phyloP scores from a whole-genome alignment of 371 early-diverging fungal genomes.

The Mortierella sp. region DNA sequence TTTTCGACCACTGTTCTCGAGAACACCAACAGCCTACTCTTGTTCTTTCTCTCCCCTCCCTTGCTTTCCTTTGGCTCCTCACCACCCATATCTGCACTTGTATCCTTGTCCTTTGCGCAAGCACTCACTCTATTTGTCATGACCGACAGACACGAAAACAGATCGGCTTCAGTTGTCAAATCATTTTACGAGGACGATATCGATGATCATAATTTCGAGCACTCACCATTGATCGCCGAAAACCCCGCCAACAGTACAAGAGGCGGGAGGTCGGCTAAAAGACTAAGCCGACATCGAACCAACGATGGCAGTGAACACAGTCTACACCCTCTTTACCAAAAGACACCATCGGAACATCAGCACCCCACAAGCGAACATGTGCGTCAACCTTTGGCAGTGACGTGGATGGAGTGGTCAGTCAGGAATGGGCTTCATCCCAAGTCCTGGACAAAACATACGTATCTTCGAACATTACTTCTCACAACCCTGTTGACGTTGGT shows the following conservation, averaged over 20 bases:
- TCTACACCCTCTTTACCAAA: constrained; percentile 20
- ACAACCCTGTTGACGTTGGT: constrained; percentile 14
- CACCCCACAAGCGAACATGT: not conserved
- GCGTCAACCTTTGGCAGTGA: not conserved
- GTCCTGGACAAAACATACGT: constrained; percentile 38
- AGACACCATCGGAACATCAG: not conserved
- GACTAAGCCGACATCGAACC: not conserved
- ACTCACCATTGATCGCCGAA: constrained; percentile 8
- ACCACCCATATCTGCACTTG: not conserved
- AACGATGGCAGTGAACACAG: constrained; percentile 28
- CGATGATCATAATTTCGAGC: constrained; percentile 10
- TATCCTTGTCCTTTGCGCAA: no score
- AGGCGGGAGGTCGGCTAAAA: not conserved
- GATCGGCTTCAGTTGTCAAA: constrained; percentile 18
- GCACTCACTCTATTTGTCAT: no score
- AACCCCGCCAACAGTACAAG: not conserved
- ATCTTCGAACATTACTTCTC: constrained; percentile 23
- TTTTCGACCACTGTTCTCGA: not conserved
- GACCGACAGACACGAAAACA: no score
- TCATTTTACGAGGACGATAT: constrained; percentile 33
- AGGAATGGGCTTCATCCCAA: constrained; percentile 39
- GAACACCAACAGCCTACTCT: not conserved
- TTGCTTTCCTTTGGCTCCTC: not conserved
- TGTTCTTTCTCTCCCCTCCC: not conserved
- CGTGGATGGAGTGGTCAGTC: constrained; percentile 31